Conservation (phyloP, 202 grass and related monocot species). For the Eragrostis tef region DNA sequence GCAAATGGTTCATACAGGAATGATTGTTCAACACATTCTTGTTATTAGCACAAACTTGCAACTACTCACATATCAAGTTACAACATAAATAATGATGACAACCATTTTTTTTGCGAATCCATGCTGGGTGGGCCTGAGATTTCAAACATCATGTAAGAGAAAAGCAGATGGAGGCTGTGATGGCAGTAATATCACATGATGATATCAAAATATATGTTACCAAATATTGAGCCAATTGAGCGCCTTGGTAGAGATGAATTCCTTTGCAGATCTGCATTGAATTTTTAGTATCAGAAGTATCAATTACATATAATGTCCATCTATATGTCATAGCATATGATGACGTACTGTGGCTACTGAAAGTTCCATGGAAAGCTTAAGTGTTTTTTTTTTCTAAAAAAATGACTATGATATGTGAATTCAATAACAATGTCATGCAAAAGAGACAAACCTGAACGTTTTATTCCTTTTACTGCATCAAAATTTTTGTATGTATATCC, state of each 20-base stretch:
- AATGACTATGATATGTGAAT: conserved; percentile 27
- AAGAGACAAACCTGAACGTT: conserved; percentile 66
- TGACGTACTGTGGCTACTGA: background rate
- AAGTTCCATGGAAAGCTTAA: conserved; percentile 29
- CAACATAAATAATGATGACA: background rate
- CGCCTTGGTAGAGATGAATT: conserved; percentile 69
- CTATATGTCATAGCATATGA: conserved; percentile 5
- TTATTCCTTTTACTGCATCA: conserved; percentile 89
- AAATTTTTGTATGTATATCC: conserved; percentile 99
- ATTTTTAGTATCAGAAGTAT: conserved; percentile 50
- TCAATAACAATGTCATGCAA: conserved; percentile 22
- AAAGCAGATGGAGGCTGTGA: conserved; percentile 30
- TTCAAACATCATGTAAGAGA: conserved; percentile 42
- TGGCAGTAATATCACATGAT: conserved; percentile 11
- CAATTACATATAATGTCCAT: conserved; percentile 16
- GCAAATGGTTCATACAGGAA: conserved; percentile 23
- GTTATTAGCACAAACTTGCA: background rate
- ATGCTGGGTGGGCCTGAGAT: conserved; percentile 62
- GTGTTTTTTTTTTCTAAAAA: background rate
- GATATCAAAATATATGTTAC: conserved; percentile 49
- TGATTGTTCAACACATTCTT: background rate
- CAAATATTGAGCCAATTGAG: conserved; percentile 85
- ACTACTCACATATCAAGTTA: background rate
- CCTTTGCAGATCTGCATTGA: conserved; percentile 79
- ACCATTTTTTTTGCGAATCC: conserved; percentile 45